phyloP scores from a whole-genome alignment of 75 land plant genomes.

The Cunninghamia lanceolata region DNA sequence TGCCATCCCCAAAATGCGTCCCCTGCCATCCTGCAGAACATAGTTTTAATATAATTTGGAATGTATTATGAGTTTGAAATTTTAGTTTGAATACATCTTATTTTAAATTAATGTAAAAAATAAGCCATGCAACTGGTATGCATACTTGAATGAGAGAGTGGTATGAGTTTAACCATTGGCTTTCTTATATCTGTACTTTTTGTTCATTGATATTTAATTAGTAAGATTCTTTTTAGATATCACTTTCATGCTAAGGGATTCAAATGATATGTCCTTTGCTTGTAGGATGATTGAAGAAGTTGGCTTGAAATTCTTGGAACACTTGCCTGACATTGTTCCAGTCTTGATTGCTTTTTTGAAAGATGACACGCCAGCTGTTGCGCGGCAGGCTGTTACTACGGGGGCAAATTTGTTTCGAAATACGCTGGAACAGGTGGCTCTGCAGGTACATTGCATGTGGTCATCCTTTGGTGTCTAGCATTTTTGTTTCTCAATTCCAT shows the following conservation, averaged over 20 bases:
- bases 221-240: background rate
- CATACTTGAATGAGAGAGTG: background rate
- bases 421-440: constrained; percentile 65
- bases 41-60: constrained; percentile 1
- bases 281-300: constrained; percentile 88
- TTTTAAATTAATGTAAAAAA: background rate
- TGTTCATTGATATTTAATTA: background rate
- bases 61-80: background rate
- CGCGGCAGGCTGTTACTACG: constrained; percentile 72
- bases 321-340: constrained; percentile 73
- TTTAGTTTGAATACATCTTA: background rate
- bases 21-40: too few relatives aligned
- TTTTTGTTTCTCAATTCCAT: background rate
- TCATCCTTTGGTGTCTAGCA: background rate
- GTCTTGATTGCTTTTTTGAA: constrained; percentile 50
- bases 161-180: background rate
- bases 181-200: background rate
- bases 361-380: constrained; percentile 83
- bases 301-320: constrained; percentile 58
- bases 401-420: constrained; percentile 66
- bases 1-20: too few relatives aligned
- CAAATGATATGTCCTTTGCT: background rate
- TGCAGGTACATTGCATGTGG: constrained; percentile 51
- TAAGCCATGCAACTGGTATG: background rate
- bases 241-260: background rate